Evolutionary conservation across 495 filamentous ascomycete species (phyloP).

Genomic region (Penicillium parvum): DNA sequence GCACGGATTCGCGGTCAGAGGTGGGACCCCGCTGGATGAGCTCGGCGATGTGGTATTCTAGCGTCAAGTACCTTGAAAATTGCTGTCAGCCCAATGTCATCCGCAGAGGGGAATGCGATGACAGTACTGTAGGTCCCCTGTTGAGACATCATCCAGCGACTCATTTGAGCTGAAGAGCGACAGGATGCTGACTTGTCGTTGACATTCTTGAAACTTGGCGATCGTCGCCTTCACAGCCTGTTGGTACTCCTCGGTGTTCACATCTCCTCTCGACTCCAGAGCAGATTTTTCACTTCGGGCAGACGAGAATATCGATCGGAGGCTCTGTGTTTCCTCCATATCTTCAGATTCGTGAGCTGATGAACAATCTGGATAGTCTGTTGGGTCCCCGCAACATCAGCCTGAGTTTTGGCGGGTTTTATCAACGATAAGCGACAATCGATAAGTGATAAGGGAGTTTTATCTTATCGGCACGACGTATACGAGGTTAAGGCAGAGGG

Average conservation of each 20-base stretch:
- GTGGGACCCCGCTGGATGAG: slow-evolving; percentile 54
- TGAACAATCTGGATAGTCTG: background rate
- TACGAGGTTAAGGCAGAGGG: background rate
- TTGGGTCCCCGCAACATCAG: slow-evolving; percentile 19
- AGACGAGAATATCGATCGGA: slow-evolving; percentile 53
- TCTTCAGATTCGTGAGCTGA: background rate
- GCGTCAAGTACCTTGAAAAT: slow-evolving; percentile 56
- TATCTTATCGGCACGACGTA: slow-evolving; percentile 1
- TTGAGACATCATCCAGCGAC: slow-evolving; percentile 79
- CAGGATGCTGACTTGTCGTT: slow-evolving; percentile 60
- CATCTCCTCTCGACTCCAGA: slow-evolving; percentile 45
- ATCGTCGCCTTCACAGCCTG: slow-evolving; percentile 63
- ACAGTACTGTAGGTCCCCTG: slow-evolving; percentile 70
- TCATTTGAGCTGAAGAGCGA: slow-evolving; percentile 91
- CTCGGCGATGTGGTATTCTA: slow-evolving; percentile 66
- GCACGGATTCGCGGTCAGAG: slow-evolving; percentile 55
- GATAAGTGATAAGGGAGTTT: slow-evolving; percentile 10
- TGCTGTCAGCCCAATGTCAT: slow-evolving; percentile 13
- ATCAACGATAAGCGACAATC: too few relatives aligned
- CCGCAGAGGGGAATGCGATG: slow-evolving; percentile 32
- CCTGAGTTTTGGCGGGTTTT: slow-evolving; percentile 22
- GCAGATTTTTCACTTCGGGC: slow-evolving; percentile 52
- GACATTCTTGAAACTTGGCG: slow-evolving; percentile 65
- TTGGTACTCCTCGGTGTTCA: slow-evolving; percentile 59
- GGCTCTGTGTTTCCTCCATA: slow-evolving; percentile 58